phyloP scores from a whole-genome alignment of 139 green algal genomes.

The Astrephomene gubernaculifera region DNA sequence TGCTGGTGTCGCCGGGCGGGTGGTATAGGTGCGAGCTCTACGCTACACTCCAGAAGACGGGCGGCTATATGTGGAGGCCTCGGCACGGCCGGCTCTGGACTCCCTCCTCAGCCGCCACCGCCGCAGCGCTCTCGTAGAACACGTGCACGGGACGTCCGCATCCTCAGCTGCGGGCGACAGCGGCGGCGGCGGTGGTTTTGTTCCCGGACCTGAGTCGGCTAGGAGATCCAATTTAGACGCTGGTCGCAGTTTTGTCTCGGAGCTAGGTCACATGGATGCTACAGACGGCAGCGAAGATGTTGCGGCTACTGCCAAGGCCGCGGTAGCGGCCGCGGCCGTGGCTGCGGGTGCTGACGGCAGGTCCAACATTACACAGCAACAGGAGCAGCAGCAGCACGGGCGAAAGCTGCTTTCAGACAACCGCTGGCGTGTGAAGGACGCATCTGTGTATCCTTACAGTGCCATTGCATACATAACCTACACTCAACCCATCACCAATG shows the following conservation, averaged over 20 bases:
- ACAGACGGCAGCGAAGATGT: slow-evolving; percentile 12
- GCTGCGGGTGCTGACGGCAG: background rate
- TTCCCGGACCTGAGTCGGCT: no score
- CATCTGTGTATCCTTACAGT: background rate
- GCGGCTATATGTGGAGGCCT: slow-evolving; percentile 1
- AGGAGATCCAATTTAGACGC: no score
- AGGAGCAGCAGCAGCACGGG: no score
- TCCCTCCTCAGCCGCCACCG: no score
- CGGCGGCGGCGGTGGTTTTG: no score
- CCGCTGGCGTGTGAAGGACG: slow-evolving; percentile 19
- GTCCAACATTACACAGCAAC: background rate
- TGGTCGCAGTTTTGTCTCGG: no score
- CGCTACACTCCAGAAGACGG: background rate
- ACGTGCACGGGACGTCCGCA: no score
- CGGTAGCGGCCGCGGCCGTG: background rate
- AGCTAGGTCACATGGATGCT: background rate
- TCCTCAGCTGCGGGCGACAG: no score
- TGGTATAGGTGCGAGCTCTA: background rate
- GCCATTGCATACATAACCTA: background rate
- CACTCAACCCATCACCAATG: background rate
- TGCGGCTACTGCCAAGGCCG: background rate
- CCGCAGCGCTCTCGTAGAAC: no score
- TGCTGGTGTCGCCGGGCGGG: background rate
- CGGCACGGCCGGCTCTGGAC: background rate
- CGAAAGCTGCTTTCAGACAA: background rate